Conservation (phyloP, 768 basidiomycete species). For the Lactarius akahatsu region DNA sequence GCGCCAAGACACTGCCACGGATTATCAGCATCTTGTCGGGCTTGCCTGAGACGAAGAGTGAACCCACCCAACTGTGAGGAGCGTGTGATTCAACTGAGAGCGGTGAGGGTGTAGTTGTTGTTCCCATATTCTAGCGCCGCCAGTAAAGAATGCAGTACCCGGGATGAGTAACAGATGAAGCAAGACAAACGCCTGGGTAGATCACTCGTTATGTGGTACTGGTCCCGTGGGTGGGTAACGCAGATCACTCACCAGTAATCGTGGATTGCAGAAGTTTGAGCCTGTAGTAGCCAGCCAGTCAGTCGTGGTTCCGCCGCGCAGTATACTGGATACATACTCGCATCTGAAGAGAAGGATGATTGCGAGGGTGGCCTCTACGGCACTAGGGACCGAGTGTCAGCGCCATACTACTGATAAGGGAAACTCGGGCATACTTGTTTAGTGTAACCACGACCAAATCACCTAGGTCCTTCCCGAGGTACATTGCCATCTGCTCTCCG, state of each 20-base stretch:
- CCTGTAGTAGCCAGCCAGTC: slow-evolving; percentile 35
- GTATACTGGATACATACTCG: slow-evolving; percentile 51
- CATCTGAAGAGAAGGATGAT: slow-evolving; percentile 65
- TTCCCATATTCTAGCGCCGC: slow-evolving; percentile 63
- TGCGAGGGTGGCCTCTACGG: slow-evolving; percentile 70
- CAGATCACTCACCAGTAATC: slow-evolving; percentile 48
- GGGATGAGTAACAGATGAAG: slow-evolving; percentile 72
- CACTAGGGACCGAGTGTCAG: slow-evolving; percentile 38
- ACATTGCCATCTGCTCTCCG: slow-evolving; percentile 54
- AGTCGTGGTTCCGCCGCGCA: neutral
- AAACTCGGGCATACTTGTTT: slow-evolving; percentile 52
- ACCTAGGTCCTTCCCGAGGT: slow-evolving; percentile 57
- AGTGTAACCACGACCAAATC: slow-evolving; percentile 64
- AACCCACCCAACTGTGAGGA: slow-evolving; percentile 64
- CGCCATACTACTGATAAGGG: neutral
- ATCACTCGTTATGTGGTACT: neutral
- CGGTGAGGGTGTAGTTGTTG: slow-evolving; percentile 68
- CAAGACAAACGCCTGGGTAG: slow-evolving; percentile 58
- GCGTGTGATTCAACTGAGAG: slow-evolving; percentile 64
- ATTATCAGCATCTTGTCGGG: neutral
- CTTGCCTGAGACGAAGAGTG: slow-evolving; percentile 2
- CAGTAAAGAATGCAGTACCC: slow-evolving; percentile 65
- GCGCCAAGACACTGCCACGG: slow-evolving; percentile 54
- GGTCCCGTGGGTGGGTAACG: neutral
- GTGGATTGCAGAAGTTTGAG: slow-evolving; percentile 67